These are phyloP conservation scores for Colletotrichum nymphaeae DNA, from an alignment of 2,329 filamentous ascomycete species.

Conservation along the genomic window DNA sequence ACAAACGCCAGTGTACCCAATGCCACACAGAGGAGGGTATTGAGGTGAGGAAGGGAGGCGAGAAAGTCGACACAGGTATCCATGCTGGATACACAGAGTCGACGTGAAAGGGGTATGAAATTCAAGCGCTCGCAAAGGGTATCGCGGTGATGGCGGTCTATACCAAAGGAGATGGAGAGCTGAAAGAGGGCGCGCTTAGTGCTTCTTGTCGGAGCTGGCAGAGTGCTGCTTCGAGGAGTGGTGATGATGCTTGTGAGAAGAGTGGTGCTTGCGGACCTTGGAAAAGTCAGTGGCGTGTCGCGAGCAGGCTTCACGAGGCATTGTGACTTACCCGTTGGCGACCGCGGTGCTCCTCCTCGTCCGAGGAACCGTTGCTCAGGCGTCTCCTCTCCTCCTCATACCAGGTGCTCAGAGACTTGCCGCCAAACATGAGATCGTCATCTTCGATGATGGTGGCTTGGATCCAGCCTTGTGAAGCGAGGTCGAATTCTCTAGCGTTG, in stretches of 20 bases:
- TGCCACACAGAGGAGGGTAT: conserved; percentile 26
- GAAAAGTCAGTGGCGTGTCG: conserved; percentile 9
- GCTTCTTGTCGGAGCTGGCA: conserved; percentile 32
- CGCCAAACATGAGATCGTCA: conserved; percentile 70
- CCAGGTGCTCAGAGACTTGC: conserved; percentile 69
- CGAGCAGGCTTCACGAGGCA: not conserved
- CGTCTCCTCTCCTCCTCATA: conserved; percentile 68
- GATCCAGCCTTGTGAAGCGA: conserved; percentile 56
- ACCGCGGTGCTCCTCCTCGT: conserved; percentile 52
- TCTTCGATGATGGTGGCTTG: conserved; percentile 69
- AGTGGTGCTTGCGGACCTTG: conserved; percentile 35
- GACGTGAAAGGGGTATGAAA: conserved; percentile 34
- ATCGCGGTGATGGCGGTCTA: conserved; percentile 31
- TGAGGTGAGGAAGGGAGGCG: conserved; percentile 5
- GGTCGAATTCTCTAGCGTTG: conserved; percentile 47
- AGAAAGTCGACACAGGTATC: conserved; percentile 8
- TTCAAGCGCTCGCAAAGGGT: conserved; percentile 33
- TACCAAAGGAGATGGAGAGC: conserved; percentile 11
- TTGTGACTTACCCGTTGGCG: conserved; percentile 48
- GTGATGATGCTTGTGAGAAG: conserved; percentile 33
- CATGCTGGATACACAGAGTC: not conserved
- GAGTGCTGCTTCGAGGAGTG: conserved; percentile 30
- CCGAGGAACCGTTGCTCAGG: conserved; percentile 52
- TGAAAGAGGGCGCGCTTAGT: conserved; percentile 13
- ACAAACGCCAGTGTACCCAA: conserved; percentile 34